These are phyloP conservation scores for Sarcomyxa edulis DNA, from an alignment of 768 basidiomycete species.

Conservation along the genomic window DNA sequence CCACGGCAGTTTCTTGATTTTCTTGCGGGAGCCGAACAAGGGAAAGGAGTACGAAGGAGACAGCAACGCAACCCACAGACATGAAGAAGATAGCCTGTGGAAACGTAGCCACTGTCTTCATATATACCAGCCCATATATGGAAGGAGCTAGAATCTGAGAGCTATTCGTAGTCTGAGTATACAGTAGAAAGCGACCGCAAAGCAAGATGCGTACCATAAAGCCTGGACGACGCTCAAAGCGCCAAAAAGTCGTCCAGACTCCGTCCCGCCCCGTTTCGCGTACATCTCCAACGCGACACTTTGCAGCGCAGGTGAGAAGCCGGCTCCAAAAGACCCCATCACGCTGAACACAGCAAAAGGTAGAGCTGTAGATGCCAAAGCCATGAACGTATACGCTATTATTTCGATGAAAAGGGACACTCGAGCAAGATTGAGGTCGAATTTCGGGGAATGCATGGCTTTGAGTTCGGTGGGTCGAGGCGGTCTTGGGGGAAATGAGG, in stretches of 20 bases:
- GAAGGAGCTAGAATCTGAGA: constrained; percentile 67
- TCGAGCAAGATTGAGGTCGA: constrained; percentile 70
- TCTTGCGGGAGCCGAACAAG: constrained; percentile 46
- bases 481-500: constrained; percentile 12
- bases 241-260: constrained; percentile 75
- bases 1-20: no score
- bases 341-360: constrained; percentile 48
- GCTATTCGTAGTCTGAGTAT: constrained; percentile 31
- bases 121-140: constrained; percentile 67
- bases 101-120: constrained; percentile 62
- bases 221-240: constrained; percentile 73
- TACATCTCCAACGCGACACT: constrained; percentile 71
- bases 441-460: constrained; percentile 16
- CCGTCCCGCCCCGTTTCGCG: constrained; percentile 44
- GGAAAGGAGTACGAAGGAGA: constrained; percentile 39
- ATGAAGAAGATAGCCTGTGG: constrained; percentile 69
- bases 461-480: constrained; percentile 12
- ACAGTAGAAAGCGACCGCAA: not conserved
- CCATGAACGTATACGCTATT: constrained; percentile 44
- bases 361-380: constrained; percentile 36
- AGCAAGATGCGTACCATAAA: constrained; percentile 38
- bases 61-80: constrained; percentile 29
- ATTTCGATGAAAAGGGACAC: constrained; percentile 56
- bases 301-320: constrained; percentile 62
- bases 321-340: constrained; percentile 53